Percentiles rank a stretch among this genome's conserved stretches.
These are phyloP conservation scores for Talaromyces marneffei DNA, from an alignment of 2,329 filamentous ascomycete species.

Conservation along the genomic window DNA sequence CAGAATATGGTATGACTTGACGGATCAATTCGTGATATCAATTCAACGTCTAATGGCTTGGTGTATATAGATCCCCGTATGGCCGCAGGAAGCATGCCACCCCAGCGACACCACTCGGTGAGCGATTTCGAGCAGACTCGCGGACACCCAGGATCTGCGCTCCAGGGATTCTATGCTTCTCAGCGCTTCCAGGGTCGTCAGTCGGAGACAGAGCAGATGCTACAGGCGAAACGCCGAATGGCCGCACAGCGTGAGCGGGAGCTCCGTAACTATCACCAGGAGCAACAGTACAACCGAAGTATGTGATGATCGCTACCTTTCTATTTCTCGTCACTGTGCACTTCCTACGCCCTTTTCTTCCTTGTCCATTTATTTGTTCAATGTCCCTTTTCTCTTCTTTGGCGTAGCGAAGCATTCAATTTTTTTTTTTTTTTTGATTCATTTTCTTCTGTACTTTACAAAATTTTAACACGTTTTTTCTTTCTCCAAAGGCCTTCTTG, in stretches of 20 bases:
- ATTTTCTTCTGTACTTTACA: slow-evolving; percentile 37
- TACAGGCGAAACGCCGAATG: slow-evolving; percentile 99
- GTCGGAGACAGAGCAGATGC: slow-evolving; percentile 95
- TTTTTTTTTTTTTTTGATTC: slow-evolving; percentile 16
- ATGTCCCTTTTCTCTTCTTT: slow-evolving; percentile 29
- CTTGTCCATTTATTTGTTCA: slow-evolving; percentile 33
- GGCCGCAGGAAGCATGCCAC: slow-evolving; percentile 51
- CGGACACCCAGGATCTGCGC: slow-evolving; percentile 63
- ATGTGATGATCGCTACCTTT: slow-evolving; percentile 39
- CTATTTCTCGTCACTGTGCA: slow-evolving; percentile 17
- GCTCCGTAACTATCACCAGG: slow-evolving; percentile 98
- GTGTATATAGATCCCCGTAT: slow-evolving; percentile 61
- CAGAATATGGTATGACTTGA: slow-evolving; percentile 54
- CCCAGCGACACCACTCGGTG: slow-evolving; percentile 74
- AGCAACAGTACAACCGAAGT: slow-evolving; percentile 99
- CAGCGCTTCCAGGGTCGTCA: slow-evolving; percentile 85
- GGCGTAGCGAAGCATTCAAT: slow-evolving; percentile 34
- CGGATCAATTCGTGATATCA: slow-evolving; percentile 15
- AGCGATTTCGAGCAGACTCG: slow-evolving; percentile 76
- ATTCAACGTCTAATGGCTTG: slow-evolving; percentile 13
- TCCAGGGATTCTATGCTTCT: slow-evolving; percentile 89
- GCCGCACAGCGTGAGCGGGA: slow-evolving; percentile 98
- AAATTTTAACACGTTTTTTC: slow-evolving; percentile 38
- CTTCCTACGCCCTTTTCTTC: slow-evolving; percentile 11
- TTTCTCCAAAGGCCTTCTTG: slow-evolving; percentile 53